Conservation (phyloP, 148 eudicot genomes). For the Chenopodium formosanum region DNA sequence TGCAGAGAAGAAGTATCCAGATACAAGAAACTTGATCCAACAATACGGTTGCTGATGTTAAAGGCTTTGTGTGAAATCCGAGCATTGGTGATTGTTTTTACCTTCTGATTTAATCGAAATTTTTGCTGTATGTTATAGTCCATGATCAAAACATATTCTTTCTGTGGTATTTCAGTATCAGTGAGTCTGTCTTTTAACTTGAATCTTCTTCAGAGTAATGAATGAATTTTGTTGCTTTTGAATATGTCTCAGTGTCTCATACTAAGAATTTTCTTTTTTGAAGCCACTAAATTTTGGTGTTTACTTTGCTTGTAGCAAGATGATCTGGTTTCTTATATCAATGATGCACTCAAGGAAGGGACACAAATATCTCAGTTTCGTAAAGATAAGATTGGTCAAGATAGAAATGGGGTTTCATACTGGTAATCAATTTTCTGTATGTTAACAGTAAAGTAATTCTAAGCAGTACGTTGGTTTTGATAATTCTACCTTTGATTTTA, state of each 20-base stretch:
- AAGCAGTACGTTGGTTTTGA: background rate
- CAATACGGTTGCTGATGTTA: constrained; percentile 59
- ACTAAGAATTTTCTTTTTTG: background rate
- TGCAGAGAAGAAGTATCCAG: constrained; percentile 70
- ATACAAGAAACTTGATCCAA: constrained; percentile 82
- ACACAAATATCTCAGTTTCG: constrained; percentile 54
- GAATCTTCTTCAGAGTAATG: background rate
- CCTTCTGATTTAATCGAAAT: background rate
- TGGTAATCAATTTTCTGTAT: constrained; percentile 41
- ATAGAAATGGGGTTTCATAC: constrained; percentile 50
- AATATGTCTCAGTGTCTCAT: background rate
- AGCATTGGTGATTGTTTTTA: constrained; percentile 43
- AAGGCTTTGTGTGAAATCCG: constrained; percentile 94
- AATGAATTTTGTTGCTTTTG: constrained; percentile 7
- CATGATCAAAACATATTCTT: background rate
- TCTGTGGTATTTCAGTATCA: background rate
- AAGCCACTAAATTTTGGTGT: background rate
- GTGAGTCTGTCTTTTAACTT: background rate
- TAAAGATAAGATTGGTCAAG: constrained; percentile 57
- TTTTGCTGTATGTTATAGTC: background rate
- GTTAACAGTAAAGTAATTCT: background rate
- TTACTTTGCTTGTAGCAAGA: constrained; percentile 52
- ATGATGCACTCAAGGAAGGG: constrained; percentile 56
- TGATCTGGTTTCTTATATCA: constrained; percentile 58
- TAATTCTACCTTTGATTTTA: constrained; percentile 6